Percentiles rank a stretch among this genome's conserved stretches.
phyloP scores from a whole-genome alignment of 768 basidiomycete species.

The Kwoniella pini region DNA sequence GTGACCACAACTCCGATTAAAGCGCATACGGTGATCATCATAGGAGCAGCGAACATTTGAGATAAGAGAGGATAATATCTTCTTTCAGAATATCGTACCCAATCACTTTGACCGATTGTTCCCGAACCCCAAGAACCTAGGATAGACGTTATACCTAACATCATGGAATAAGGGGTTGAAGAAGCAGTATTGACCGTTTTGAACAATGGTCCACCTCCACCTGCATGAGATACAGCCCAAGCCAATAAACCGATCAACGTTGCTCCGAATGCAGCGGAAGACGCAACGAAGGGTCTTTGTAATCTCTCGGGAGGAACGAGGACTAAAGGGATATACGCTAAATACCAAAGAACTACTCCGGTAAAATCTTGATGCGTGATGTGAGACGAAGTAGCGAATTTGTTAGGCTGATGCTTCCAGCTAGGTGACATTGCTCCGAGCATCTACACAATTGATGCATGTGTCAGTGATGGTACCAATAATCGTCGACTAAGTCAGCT shows the following conservation, averaged over 20 bases:
- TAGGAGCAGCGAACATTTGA: constrained; percentile 31
- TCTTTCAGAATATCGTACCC: constrained; percentile 29
- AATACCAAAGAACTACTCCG: constrained; percentile 29
- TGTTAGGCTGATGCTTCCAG: constrained; percentile 17
- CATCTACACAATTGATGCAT: constrained; percentile 3
- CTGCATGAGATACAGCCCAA: constrained; percentile 20
- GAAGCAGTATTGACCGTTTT: constrained; percentile 19
- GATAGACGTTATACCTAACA: constrained; percentile 30
- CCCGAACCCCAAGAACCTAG: constrained; percentile 30
- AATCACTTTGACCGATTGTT: constrained; percentile 34
- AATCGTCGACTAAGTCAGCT: too few relatives aligned
- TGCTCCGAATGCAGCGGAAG: constrained; percentile 17
- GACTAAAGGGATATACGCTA: constrained; percentile 24
- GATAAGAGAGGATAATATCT: constrained; percentile 11
- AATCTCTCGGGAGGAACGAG: constrained; percentile 29
- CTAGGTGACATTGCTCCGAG: constrained; percentile 31
- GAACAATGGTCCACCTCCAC: constrained; percentile 26
- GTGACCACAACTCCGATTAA: constrained; percentile 43
- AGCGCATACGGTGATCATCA: constrained; percentile 24
- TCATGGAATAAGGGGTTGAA: constrained; percentile 22
- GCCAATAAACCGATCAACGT: constrained; percentile 24
- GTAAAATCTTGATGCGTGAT: constrained; percentile 24
- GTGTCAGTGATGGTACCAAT: not conserved
- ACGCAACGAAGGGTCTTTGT: constrained; percentile 27
- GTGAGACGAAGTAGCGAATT: constrained; percentile 8